Percentiles rank a stretch among this genome's conserved stretches.
Conservation (phyloP, 2,329 filamentous ascomycete species). For the Thelonectria olida region DNA sequence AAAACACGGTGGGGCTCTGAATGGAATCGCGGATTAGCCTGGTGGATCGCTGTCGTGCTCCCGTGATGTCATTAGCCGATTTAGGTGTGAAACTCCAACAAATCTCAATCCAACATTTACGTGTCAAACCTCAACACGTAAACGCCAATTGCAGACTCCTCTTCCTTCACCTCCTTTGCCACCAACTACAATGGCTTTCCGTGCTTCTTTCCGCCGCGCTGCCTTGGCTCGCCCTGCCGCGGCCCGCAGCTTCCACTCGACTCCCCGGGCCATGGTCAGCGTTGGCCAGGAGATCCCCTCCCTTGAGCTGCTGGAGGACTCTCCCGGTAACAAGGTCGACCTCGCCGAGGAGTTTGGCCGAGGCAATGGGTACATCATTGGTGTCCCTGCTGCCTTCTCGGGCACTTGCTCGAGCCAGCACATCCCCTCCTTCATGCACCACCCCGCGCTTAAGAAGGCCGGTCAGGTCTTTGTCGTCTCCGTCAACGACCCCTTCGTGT, state of each 20-base stretch:
- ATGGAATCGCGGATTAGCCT: conserved; percentile 10
- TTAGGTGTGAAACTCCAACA: conserved; percentile 5
- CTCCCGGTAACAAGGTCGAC: conserved; percentile 92
- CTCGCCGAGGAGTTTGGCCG: conserved; percentile 77
- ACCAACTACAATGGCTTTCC: conserved; percentile 48
- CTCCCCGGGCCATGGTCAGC: conserved; percentile 71
- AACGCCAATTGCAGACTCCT: conserved; percentile 1
- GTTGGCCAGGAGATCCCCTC: conserved; percentile 83
- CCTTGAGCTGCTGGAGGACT: conserved; percentile 81
- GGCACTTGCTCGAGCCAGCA: conserved; percentile 70
- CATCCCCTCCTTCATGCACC: conserved; percentile 86
- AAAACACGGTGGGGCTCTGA: conserved; percentile 10
- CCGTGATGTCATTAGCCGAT: conserved; percentile 38
- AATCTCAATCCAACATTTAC: background rate
- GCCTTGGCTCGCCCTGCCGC: conserved; percentile 43
- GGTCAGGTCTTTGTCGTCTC: conserved; percentile 89
- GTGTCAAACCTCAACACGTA: background rate
- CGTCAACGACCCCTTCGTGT: conserved; percentile 97
- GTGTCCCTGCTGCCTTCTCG: conserved; percentile 82
- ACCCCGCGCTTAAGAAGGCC: conserved; percentile 79
- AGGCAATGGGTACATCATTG: conserved; percentile 83
- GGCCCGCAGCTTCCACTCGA: conserved; percentile 68
- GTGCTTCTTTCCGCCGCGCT: conserved; percentile 45
- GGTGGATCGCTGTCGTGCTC: conserved; percentile 11
- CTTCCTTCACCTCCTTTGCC: conserved; percentile 9